phyloP scores from a whole-genome alignment of 2,329 filamentous ascomycete genomes.

The Grosmannia huntii region DNA sequence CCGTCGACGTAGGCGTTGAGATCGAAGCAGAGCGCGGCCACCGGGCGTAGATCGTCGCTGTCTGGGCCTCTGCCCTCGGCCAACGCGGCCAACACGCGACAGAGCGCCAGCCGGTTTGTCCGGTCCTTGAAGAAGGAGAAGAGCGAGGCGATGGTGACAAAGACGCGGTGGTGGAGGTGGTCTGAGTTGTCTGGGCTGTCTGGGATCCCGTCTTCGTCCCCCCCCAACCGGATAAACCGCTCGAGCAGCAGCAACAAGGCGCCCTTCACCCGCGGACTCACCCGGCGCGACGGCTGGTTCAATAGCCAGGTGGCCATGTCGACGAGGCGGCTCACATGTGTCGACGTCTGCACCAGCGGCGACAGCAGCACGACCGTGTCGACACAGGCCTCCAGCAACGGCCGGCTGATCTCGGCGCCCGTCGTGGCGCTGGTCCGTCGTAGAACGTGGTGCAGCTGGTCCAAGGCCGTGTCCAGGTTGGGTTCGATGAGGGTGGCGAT shows the following conservation, averaged over 20 bases:
- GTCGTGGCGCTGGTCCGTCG: constrained; percentile 2
- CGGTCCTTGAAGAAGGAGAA: constrained; percentile 87
- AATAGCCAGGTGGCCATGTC: constrained; percentile 71
- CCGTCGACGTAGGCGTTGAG: constrained; percentile 67
- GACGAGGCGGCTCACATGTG: constrained; percentile 65
- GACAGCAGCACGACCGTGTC: constrained; percentile 67
- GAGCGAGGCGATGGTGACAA: constrained; percentile 61
- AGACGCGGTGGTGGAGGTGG: constrained; percentile 52
- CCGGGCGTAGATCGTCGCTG: constrained; percentile 31
- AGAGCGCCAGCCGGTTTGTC: constrained; percentile 60
- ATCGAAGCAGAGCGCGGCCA: constrained; percentile 59
- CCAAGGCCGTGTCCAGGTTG: constrained; percentile 45
- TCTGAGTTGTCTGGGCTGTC: too few relatives aligned
- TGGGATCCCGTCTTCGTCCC: constrained; percentile 19
- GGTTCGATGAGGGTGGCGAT: constrained; percentile 45
- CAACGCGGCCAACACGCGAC: constrained; percentile 59
- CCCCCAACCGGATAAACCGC: constrained; percentile 58
- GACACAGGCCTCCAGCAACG: constrained; percentile 68
- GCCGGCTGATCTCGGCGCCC: constrained; percentile 42
- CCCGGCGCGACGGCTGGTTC: constrained; percentile 69
- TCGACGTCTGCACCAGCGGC: constrained; percentile 50
- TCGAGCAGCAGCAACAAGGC: constrained; percentile 69
- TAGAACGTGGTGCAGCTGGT: constrained; percentile 6
- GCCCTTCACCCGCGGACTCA: constrained; percentile 73
- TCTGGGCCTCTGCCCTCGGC: constrained; percentile 37